Evolutionary conservation across 2,329 filamentous ascomycete species (phyloP), one percentile per base, ranked within the genome.

Genomic region (Aspergillus neotritici): DNA sequence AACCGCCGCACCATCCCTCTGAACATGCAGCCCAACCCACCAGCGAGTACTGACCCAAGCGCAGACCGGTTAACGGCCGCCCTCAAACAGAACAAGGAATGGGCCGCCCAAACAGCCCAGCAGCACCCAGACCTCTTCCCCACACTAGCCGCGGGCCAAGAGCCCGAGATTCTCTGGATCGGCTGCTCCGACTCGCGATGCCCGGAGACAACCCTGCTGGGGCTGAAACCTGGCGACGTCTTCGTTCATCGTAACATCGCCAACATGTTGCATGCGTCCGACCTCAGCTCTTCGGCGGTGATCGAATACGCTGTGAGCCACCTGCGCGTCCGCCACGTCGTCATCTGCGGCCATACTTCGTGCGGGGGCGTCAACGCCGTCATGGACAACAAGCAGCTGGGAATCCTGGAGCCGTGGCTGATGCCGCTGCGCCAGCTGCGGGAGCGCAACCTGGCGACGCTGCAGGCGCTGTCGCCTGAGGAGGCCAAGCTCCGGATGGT

Each of bases 241-340:
- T 94, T 94, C 65, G 84, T 88, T 40, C 87, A 94, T 73, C 85
- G 88, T 63, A 94, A 94, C 73, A 90, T 94, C 64, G 87, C 86
- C 67, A 94, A 94, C 71, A 80, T 91, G 59, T 70, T 94, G 50
- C 80, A 82, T 44, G 72, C 82, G 14, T 82, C 80, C 56, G 88
- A 94, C 64, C 78, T 91, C 64, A 87, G 80, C 69, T 82, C 82
- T 29, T 76, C 80, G 9, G 79, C 81, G 43, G 87, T 91, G 35
- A 83, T 94, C 61, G 83, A 91, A 61, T 94, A 84, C 62, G 84
- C 87, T 34, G 86, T 94, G 46, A 72, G 69, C 44, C 75, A 86
- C 61, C 72, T 94, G 30, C 80, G 83, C 55, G 81, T 85, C 50
- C 75, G 78, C 53, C 76, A 80, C 64, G 71, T 82, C 43, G 74